Evolutionary conservation across 2,329 filamentous ascomycete species (phyloP), one percentile per base, ranked within the genome.

Genomic region (Beauveria caledonica): DNA sequence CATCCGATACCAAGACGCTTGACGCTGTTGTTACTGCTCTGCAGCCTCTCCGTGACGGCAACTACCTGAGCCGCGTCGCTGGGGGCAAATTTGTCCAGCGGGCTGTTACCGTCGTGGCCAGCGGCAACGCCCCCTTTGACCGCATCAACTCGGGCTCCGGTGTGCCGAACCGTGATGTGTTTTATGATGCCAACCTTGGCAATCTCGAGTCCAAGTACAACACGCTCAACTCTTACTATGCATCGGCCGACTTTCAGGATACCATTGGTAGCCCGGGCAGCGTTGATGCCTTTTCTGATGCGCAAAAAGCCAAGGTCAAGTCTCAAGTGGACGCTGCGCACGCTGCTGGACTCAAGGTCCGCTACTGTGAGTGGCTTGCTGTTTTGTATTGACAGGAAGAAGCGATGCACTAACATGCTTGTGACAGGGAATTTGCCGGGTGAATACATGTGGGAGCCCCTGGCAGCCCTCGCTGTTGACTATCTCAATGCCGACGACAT

Each of bases 71-170:
- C 13, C 77, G 74, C 62, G 78, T 81, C 57, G 74, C 82, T 25
- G 76, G 84, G 53, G 77, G 75, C 17, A 68, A 73, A 17, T 68
- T 87, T 2, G 70, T 81, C 42, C 68, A 73, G 23, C 76, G 86
- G 1, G 83, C 85, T 1, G 72, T 91, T 40, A 90, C 87, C 0
- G 80, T 90, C 2, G 85, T 91, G 2, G 86, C 81, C 1, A 89
- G 86, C 1, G 88, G 88, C 13, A 82, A 82, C 7, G 58, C 61
- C 1, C 56, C 56, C 5, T 64, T 61, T 54, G 62, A 62, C 33
- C 54, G 61, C 44, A 62, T 64, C 46, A 58, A 54, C 33, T 29
- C 58, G 7, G 62, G 61, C 8, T 58, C 62, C 19, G 61, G 62
- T 7, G 63, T 62, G 13, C 63, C 60, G 10, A 56, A 60, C 13